These are phyloP conservation scores for Thalassiosira ordinaria DNA, from an alignment of 352 stramenopile species.

Conservation along the genomic window DNA sequence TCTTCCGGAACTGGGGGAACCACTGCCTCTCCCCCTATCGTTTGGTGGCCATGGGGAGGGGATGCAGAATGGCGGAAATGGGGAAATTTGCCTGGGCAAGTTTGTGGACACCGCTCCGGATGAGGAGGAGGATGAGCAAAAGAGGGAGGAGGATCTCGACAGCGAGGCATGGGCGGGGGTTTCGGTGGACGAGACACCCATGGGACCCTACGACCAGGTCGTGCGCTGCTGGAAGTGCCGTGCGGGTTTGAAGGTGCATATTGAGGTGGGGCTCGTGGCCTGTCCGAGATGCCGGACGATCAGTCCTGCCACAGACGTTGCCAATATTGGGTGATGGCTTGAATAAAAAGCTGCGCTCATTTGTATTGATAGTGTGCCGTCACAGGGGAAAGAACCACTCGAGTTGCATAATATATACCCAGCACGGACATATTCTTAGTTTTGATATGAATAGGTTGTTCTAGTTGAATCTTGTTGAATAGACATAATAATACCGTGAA, in stretches of 20 bases:
- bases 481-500: too few relatives aligned
- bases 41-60: conserved; percentile 15
- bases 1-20: not conserved
- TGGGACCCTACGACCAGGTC: conserved; percentile 27
- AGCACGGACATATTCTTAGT: too few relatives aligned
- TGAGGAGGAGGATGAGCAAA: conserved; percentile 25
- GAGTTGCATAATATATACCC: too few relatives aligned
- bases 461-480: too few relatives aligned
- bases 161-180: conserved; percentile 1
- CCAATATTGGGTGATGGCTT: conserved; percentile 7
- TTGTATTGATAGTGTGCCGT: not conserved
- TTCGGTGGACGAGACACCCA: conserved; percentile 16
- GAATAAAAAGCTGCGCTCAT: too few relatives aligned
- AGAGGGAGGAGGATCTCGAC: conserved; percentile 9
- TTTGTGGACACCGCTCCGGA: conserved; percentile 19
- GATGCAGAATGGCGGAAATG: conserved; percentile 5
- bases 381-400: too few relatives aligned
- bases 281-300: conserved; percentile 40
- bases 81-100: conserved; percentile 26
- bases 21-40: conserved; percentile 29
- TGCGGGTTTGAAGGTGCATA: conserved; percentile 29
- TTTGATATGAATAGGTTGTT: too few relatives aligned
- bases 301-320: conserved; percentile 28
- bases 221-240: conserved; percentile 39
- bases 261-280: conserved; percentile 43